These are phyloP conservation scores for Neurospora tetrasperma DNA, from an alignment of 495 filamentous ascomycete genomes.

Conservation along the genomic window DNA sequence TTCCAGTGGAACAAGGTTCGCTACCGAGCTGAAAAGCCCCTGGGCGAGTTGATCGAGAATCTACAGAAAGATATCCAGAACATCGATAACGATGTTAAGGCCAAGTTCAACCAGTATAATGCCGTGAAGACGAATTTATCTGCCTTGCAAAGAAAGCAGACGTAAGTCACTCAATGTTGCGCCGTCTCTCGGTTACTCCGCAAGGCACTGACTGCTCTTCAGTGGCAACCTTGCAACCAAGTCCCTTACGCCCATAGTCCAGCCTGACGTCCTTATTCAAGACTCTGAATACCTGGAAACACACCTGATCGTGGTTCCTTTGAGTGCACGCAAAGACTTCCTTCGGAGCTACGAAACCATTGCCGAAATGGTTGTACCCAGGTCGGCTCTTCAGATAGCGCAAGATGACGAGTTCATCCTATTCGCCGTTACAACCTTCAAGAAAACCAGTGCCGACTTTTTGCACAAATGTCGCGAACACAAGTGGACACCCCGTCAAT, in stretches of 20 bases:
- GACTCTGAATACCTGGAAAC: slow-evolving; percentile 95
- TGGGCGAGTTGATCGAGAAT: slow-evolving; percentile 74
- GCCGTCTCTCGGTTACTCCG: not conserved
- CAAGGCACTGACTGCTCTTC: slow-evolving; percentile 9
- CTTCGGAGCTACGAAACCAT: slow-evolving; percentile 81
- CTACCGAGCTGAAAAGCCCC: slow-evolving; percentile 81
- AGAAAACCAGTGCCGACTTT: slow-evolving; percentile 79
- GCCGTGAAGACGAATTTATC: slow-evolving; percentile 71
- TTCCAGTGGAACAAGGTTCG: slow-evolving; percentile 97
- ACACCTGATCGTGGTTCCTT: slow-evolving; percentile 81
- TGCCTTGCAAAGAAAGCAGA: slow-evolving; percentile 74
- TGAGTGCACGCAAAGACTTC: slow-evolving; percentile 70
- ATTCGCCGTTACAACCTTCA: slow-evolving; percentile 84
- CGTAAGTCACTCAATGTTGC: slow-evolving; percentile 36
- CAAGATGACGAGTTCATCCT: slow-evolving; percentile 81
- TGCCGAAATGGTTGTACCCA: slow-evolving; percentile 72
- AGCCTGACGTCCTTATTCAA: slow-evolving; percentile 66
- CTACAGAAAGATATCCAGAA: slow-evolving; percentile 81
- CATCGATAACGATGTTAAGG: slow-evolving; percentile 89
- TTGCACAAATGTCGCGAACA: slow-evolving; percentile 79
- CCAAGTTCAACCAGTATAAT: slow-evolving; percentile 89
- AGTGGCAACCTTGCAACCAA: slow-evolving; percentile 92
- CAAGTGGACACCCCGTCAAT: slow-evolving; percentile 90
- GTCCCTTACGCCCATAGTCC: slow-evolving; percentile 79
- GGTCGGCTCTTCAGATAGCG: slow-evolving; percentile 66